Base-by-base conservation (phyloP, 768 basidiomycete species). In the Boletales sp. region DNA sequence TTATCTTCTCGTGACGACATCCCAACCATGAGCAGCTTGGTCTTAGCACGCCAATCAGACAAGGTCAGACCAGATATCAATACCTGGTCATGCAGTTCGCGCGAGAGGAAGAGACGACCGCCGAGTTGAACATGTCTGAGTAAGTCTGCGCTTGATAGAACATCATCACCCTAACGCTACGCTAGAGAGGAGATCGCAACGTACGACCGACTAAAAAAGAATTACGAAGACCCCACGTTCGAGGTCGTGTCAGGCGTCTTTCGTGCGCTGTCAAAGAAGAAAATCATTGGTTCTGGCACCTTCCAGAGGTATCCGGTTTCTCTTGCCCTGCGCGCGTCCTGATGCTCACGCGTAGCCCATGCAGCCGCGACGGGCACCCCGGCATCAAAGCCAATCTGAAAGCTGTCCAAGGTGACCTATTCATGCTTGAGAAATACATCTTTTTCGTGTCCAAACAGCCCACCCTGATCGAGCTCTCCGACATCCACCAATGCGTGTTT, bases 321-420 rank as follows among this genome's bases (percentile, higher is more conserved):
- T 31, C 11, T 13, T 21, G n/a, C 10, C 1, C 17, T 32, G 15
- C 4, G 9, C 2, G n/a, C 25, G 19, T 42, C 21, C 11, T 7
- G 21, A 42, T 41, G 15, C 51, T 49, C 19, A 56, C 33, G 13
- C 18, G 35, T 18, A 31, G 25, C 25, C 13, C 17, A 32, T 53
- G 44, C 55, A 95, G 93, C 58, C 90, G 88, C 30, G 85, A 87
- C 58, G 91, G 93, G 4, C 87, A 93, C 56, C 87, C 90, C 14
- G 91, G 92, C n/a, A 86, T 99, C 72, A 98, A 98, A 72, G 93
- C 92, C 59, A 96, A 97, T 68, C 78, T 98, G 58, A 98, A 98
- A 71, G 96, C 96, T 39, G 80, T 89, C 4, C 93, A 95, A 69
- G 96, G 96, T 53, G 94, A 97, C 66, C 82, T 99, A 31, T 98